phyloP scores from a whole-genome alignment of 116 monocot species.

The Phalaenopsis hybrid region DNA sequence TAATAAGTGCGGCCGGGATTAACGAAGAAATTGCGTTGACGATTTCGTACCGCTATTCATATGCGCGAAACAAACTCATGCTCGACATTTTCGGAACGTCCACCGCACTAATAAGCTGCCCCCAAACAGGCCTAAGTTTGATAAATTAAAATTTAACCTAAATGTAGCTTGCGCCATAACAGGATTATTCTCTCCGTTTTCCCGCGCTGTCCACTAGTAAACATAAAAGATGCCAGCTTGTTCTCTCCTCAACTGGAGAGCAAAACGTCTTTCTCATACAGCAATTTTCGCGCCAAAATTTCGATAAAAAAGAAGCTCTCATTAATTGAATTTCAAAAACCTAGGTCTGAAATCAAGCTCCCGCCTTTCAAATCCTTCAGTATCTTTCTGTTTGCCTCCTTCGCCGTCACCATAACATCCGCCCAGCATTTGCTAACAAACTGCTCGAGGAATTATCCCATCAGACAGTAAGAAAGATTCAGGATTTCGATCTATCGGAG shows the following conservation, averaged over 20 bases:
- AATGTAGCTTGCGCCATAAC: too few relatives aligned
- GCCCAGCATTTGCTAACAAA: neutral
- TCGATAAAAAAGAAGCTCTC: neutral
- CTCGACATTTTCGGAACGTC: too few relatives aligned
- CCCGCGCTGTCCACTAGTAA: neutral
- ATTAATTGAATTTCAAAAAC: conserved; percentile 5
- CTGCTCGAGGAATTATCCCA: conserved; percentile 30
- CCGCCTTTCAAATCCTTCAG: neutral
- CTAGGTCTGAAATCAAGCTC: neutral
- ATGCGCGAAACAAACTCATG: too few relatives aligned
- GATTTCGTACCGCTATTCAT: too few relatives aligned
- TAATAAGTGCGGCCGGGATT: too few relatives aligned
- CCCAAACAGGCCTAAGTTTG: too few relatives aligned
- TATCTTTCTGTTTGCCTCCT: neutral
- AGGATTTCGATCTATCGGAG: conserved; percentile 18
- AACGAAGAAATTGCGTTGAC: too few relatives aligned
- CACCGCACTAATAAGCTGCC: too few relatives aligned
- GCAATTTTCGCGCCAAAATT: neutral
- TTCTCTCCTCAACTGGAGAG: neutral
- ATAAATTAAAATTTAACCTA: too few relatives aligned
- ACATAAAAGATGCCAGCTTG: neutral
- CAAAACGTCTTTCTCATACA: neutral
- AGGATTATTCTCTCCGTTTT: too few relatives aligned
- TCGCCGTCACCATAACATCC: neutral
- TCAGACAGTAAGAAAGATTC: neutral